Conservation (phyloP, 192 early-diverging fungal genomes). For the Piromyces finnis region DNA sequence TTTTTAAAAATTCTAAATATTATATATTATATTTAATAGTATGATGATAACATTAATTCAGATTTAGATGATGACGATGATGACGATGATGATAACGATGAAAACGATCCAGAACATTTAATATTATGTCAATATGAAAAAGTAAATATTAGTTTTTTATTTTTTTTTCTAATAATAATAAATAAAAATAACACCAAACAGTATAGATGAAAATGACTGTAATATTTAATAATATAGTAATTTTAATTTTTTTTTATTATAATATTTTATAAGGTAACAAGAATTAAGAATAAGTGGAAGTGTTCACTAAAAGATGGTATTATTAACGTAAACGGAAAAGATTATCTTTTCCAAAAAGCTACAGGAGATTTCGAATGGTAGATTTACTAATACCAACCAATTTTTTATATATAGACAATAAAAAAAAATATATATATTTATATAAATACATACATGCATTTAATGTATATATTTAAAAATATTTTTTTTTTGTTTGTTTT, state of each 20-base stretch:
- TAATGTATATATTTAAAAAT: too few relatives aligned
- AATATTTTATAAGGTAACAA: constrained; percentile 45
- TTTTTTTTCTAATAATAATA: too few relatives aligned
- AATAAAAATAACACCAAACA: too few relatives aligned
- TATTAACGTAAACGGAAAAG: constrained; percentile 81
- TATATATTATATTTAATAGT: not conserved
- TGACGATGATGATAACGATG: constrained; percentile 22
- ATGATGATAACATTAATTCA: constrained; percentile 47
- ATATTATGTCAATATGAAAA: constrained; percentile 61
- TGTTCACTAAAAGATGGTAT: constrained; percentile 93
- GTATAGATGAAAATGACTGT: too few relatives aligned
- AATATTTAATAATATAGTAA: too few relatives aligned
- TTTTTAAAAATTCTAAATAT: not conserved
- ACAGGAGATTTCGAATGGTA: constrained; percentile 97
- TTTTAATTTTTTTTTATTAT: too few relatives aligned
- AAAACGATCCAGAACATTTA: constrained; percentile 53
- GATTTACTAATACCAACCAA: not conserved
- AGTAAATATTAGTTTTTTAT: too few relatives aligned
- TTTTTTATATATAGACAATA: too few relatives aligned
- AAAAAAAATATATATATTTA: too few relatives aligned
- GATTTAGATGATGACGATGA: constrained; percentile 60
- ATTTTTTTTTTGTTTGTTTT: too few relatives aligned
- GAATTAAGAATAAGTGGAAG: constrained; percentile 99
- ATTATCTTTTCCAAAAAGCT: constrained; percentile 86
- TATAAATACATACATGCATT: too few relatives aligned